Conservation (phyloP, 495 filamentous ascomycete species). For the Podospora bellae-mahoneyi region DNA sequence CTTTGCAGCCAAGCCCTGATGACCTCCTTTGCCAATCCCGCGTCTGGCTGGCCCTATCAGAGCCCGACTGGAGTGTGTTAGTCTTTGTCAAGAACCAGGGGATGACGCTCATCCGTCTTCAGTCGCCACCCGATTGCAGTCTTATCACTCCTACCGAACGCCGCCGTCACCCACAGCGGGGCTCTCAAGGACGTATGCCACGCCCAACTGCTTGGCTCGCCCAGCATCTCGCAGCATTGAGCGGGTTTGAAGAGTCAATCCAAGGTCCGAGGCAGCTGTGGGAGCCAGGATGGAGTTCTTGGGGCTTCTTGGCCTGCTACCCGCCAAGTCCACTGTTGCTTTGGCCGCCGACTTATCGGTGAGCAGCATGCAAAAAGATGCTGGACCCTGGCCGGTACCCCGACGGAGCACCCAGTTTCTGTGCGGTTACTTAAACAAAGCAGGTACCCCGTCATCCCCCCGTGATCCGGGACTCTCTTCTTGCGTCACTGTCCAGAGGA, state of each 20-base stretch:
- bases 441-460: constrained; percentile 1
- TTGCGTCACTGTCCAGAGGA: background rate
- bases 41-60: constrained; percentile 14
- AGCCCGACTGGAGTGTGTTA: constrained; percentile 13
- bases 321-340: constrained; percentile 9
- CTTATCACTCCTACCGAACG: constrained; percentile 12
- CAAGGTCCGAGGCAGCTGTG: constrained; percentile 15
- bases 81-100: constrained; percentile 22
- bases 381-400: background rate
- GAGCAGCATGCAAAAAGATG: constrained; percentile 13
- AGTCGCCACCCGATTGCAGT: constrained; percentile 23
- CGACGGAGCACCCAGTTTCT: background rate
- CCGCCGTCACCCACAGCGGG: constrained; percentile 13
- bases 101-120: constrained; percentile 21
- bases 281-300: constrained; percentile 31
- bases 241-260: background rate
- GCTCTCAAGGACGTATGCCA: constrained; percentile 14
- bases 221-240: constrained; percentile 6
- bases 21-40: constrained; percentile 19
- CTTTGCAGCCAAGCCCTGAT: constrained; percentile 9
- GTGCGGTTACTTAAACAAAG: constrained; percentile 19
- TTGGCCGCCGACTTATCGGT: constrained; percentile 19
- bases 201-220: constrained; percentile 13
- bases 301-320: constrained; percentile 29
- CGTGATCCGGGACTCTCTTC: background rate